These are phyloP conservation scores for Sphagnurus paluster DNA, from an alignment of 1,284 basidiomycete genomes.

Conservation along the genomic window DNA sequence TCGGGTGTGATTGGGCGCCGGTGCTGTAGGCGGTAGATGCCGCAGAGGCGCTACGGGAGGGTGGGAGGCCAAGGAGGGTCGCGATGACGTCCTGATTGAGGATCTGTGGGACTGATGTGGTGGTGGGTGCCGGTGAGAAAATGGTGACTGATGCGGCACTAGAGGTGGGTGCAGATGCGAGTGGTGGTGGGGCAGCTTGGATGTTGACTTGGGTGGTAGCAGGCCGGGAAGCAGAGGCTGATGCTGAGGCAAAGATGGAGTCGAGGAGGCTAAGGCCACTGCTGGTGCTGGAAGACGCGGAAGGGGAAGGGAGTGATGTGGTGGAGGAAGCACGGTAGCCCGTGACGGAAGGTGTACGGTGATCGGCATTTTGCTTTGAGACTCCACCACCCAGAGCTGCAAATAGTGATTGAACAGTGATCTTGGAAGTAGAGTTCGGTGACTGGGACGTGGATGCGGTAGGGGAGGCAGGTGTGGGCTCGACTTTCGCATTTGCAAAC, in stretches of 20 bases:
- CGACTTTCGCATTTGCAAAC: constrained; percentile 59
- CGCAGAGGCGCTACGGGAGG: constrained; percentile 51
- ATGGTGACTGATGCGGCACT: constrained; percentile 17
- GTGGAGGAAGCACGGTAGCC: constrained; percentile 2
- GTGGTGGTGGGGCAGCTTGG: not conserved
- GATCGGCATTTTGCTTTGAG: constrained; percentile 10
- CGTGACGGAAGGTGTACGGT: not conserved
- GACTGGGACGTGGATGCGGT: constrained; percentile 8
- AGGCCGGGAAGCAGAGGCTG: constrained; percentile 14
- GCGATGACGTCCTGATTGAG: constrained; percentile 66
- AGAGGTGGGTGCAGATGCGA: constrained; percentile 1
- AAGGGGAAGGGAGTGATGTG: constrained; percentile 9
- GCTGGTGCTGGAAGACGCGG: constrained; percentile 21
- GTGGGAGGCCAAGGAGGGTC: constrained; percentile 51
- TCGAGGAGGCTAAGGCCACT: constrained; percentile 34
- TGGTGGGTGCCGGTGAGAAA: constrained; percentile 35
- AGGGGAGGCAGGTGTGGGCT: constrained; percentile 22
- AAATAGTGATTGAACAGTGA: constrained; percentile 32
- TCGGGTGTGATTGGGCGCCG: constrained; percentile 41
- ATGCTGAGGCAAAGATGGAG: constrained; percentile 30
- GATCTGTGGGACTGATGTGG: constrained; percentile 45
- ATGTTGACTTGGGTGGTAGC: constrained; percentile 9
- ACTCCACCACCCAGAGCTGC: constrained; percentile 24
- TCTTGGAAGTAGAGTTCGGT: constrained; percentile 22
- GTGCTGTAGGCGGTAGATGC: constrained; percentile 35